Base-by-base conservation (phyloP, 495 filamentous ascomycete genomes). In the Pseudomonodictys pantanalensis region DNA sequence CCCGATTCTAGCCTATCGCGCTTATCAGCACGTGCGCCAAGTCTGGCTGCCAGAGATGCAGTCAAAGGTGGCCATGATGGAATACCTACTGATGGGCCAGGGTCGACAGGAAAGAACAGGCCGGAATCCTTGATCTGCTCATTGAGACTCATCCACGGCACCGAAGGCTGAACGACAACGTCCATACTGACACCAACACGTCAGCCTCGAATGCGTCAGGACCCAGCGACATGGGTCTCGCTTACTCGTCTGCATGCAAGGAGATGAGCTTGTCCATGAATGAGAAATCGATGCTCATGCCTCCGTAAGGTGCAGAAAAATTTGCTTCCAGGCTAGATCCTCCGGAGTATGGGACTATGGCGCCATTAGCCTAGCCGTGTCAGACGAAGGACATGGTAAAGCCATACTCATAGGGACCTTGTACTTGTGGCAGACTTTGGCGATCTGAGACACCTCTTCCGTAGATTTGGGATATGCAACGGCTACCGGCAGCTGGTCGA, bases 91-190 rank as follows among this genome's bases (percentile, higher is more conserved):
- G 81, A 78, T 64, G 78, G 82, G 22, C 80, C 88, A 17, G 90
- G 90, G 66, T 95, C 90, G 15, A 91, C 82, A 0, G 92, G 92
- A 71, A 97, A 95, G 76, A 96, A 96, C 12, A 96, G 82, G 1
- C 89, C 89, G 18, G 78, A 83, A 41, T 80, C 76, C 69, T 85
- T 85, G 52, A 97, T 81, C 66, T 89, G 74, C 57, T 87, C 83
- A 68, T 96, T 96, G 45, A 97, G 73, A 42, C 86, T 81, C 83
- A 92, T 90, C 90, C 91, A 97, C n/a, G 86, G 84, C 35, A 97
- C 88, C 9, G 84, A 85, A 2, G 92, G 92, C 67, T 96, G 92
- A 8, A 96, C 91, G 5, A 93, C 86, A 56, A 96, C 77, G 67
- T 97, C 92, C 87, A 96, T 87, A 71, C 53, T 64, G 39, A 23